A percentile compares a stretch with the other conserved stretches of the same genome.
These are phyloP conservation scores for Dispira simplex DNA, from an alignment of 192 early-diverging fungal species.

Conservation along the genomic window DNA sequence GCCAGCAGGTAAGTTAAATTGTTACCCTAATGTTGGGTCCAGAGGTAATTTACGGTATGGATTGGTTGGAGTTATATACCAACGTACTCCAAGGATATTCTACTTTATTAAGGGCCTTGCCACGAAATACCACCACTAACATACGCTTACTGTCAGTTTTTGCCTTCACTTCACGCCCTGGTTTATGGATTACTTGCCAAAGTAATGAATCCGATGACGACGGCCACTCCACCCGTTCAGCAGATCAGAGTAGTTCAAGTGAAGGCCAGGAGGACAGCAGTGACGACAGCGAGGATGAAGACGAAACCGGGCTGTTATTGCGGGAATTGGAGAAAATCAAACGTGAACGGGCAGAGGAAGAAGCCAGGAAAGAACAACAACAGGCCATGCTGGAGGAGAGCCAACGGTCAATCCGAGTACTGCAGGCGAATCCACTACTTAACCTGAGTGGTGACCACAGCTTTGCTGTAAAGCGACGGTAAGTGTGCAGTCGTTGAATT, in stretches of 20 bases:
- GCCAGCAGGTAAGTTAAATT: neutral
- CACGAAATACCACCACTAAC: neutral
- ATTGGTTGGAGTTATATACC: neutral
- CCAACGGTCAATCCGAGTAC: slow-evolving; percentile 37
- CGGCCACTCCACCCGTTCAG: slow-evolving; percentile 4
- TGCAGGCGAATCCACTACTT: slow-evolving; percentile 75
- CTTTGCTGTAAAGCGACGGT: slow-evolving; percentile 77
- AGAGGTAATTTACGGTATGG: neutral
- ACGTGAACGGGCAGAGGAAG: slow-evolving; percentile 80
- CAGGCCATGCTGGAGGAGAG: slow-evolving; percentile 33
- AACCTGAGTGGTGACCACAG: slow-evolving; percentile 27
- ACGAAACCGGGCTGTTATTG: slow-evolving; percentile 75
- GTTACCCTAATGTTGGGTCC: neutral
- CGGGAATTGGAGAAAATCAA: slow-evolving; percentile 86
- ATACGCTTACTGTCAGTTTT: no score
- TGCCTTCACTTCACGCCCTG: no score
- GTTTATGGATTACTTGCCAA: neutral
- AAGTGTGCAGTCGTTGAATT: neutral
- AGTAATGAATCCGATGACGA: neutral
- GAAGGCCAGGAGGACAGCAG: slow-evolving; percentile 18
- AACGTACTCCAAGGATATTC: neutral
- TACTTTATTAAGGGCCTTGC: neutral
- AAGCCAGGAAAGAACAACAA: slow-evolving; percentile 54
- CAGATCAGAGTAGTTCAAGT: slow-evolving; percentile 11
- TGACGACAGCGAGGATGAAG: slow-evolving; percentile 55